Base-by-base conservation (phyloP, 805 yeast genomes). In the Pichia eremophila region DNA sequence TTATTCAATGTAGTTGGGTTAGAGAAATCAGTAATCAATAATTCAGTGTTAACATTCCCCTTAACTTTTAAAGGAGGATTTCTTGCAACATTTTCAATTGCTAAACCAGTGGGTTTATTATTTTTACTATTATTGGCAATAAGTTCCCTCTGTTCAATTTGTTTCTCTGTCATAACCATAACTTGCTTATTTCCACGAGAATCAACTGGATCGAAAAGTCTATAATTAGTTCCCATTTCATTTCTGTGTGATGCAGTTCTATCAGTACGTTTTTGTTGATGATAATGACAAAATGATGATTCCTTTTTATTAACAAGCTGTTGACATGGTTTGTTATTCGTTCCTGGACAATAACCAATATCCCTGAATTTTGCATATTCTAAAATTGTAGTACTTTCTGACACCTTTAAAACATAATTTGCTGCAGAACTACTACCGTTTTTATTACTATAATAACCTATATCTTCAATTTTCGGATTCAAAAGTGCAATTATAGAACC, bases 401-500 rank as follows among this genome's bases (percentile, higher is more conserved):
- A 74, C 3, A 89, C 62, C 4, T 74, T 67, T 19, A 89, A 60
- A 25, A 75, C 78, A 59, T 87, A 83, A 0, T 61, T 60, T 52
- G 60, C 36, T 19, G 46, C 19, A 15, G 35, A 37, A n/a, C 18
- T 12, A 7, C 31, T 32, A 29, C 36, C 37, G 8, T 18, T 35
- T 22, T 39, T 46, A 2, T 44, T 32, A 14, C 46, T 19, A 9
- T 53, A 43, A 28, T 39, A 34, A 9, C 22, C 8, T 39, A 60
- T 17, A 71, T 65, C 55, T 69, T 76, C 25, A 8, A 88, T 68
- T 1, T 66, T 67, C 0, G 99, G 97, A 57, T 90, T 91, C 45
- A 90, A 62, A 1, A 91, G 59, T 0, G 83, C 84, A 11, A 90
- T 63, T 0, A 90, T 64, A 50, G 85, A 88, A 0, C 98, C 97